A percentile compares a stretch with the other conserved stretches of the same genome.
phyloP scores from a whole-genome alignment of 306 rosid genomes.

The Vachellia pachyceras region DNA sequence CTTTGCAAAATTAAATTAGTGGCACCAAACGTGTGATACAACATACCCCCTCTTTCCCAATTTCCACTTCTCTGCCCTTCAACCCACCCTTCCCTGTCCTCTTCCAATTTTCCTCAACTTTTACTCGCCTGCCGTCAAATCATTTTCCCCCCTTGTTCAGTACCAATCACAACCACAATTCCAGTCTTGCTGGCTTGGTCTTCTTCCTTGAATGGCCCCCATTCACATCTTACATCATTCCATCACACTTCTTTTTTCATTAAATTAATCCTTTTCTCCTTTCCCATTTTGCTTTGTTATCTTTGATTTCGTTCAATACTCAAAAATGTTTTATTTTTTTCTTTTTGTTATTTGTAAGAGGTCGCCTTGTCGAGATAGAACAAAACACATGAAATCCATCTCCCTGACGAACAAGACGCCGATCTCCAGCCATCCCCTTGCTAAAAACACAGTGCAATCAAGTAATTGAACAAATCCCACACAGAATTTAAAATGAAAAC shows the following conservation, averaged over 20 bases:
- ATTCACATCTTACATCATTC: background rate
- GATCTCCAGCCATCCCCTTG: background rate
- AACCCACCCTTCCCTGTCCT: background rate
- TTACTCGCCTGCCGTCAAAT: background rate
- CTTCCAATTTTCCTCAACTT: background rate
- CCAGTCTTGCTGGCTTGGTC: slow-evolving; percentile 28
- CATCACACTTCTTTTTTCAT: background rate
- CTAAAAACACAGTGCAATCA: slow-evolving; percentile 28
- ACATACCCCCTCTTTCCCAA: background rate
- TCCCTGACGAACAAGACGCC: background rate
- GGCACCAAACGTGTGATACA: background rate
- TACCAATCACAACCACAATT: slow-evolving; percentile 20
- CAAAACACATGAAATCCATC: background rate
- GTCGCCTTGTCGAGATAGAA: background rate
- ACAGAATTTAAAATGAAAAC: background rate
- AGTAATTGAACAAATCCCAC: background rate
- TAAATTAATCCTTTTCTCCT: background rate
- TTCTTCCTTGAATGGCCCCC: too few species aligned
- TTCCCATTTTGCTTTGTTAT: background rate
- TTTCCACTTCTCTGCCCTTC: background rate
- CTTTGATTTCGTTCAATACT: background rate
- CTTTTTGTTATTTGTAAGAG: background rate
- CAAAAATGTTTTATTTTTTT: too few species aligned
- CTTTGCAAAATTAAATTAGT: too few species aligned
- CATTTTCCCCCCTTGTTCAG: background rate